phyloP scores from a whole-genome alignment of 306 rosid species.

The Lathyrus oleraceus region DNA sequence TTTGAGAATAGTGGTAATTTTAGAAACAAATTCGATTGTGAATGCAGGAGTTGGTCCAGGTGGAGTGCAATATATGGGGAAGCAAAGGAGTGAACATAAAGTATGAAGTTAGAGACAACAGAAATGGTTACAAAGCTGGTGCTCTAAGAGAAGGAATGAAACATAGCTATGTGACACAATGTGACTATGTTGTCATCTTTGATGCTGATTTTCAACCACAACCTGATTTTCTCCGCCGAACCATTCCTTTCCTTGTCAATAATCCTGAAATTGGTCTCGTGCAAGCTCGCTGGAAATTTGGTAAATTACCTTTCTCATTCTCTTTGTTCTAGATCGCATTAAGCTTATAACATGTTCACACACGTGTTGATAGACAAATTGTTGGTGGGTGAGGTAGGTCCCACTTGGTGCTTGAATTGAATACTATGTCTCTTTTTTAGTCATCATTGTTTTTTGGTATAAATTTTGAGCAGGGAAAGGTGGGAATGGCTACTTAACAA shows the following conservation, averaged over 20 bases:
- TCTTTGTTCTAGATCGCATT: background rate
- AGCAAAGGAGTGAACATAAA: conserved; percentile 75
- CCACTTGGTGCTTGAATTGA: conserved; percentile 4
- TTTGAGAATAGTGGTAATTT: no score
- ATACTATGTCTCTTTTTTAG: background rate
- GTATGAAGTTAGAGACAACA: conserved; percentile 76
- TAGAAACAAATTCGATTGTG: no score
- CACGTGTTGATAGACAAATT: background rate
- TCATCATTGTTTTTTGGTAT: no score
- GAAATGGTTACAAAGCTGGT: conserved; percentile 86
- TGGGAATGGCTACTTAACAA: no score
- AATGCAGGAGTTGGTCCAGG: conserved; percentile 66
- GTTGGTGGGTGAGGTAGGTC: conserved; percentile 1
- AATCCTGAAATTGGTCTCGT: conserved; percentile 67
- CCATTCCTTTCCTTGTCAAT: conserved; percentile 70
- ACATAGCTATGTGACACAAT: conserved; percentile 56
- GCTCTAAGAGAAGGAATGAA: conserved; percentile 86
- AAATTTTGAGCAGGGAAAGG: no score
- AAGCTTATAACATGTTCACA: background rate
- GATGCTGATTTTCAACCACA: conserved; percentile 40
- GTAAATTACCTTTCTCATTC: conserved; percentile 33
- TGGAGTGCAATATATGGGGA: conserved; percentile 80
- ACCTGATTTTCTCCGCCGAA: conserved; percentile 69
- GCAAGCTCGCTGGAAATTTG: conserved; percentile 89
- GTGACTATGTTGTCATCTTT: conserved; percentile 77